These are phyloP conservation scores for Miscanthus sacchariflorus DNA, from an alignment of 202 grass and related monocot genomes.

Conservation along the genomic window DNA sequence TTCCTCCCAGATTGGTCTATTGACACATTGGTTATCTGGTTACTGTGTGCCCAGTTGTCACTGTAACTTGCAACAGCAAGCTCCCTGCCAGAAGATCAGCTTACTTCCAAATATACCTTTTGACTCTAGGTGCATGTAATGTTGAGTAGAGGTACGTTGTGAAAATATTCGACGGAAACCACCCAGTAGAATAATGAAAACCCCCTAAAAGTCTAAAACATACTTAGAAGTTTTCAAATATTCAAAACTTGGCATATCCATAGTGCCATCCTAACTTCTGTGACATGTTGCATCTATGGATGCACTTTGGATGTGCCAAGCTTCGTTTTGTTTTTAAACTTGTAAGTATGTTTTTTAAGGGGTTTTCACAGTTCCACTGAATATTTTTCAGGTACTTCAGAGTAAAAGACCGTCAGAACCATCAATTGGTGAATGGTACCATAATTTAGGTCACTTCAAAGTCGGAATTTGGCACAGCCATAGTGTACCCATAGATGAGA, in stretches of 20 bases:
- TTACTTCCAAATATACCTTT: conserved; percentile 13
- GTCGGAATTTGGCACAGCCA: not conserved
- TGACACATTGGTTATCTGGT: not conserved
- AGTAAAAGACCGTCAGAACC: not conserved
- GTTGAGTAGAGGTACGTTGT: conserved; percentile 2
- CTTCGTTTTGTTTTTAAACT: not conserved
- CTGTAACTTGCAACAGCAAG: conserved; percentile 12
- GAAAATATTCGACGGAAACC: not conserved
- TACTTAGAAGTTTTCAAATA: not conserved
- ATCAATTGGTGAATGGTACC: not conserved
- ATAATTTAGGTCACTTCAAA: not conserved
- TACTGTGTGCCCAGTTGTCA: conserved; percentile 23
- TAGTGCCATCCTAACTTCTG: conserved; percentile 1
- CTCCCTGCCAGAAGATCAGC: not conserved
- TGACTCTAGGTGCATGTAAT: not conserved
- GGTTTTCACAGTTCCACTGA: not conserved
- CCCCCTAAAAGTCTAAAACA: not conserved
- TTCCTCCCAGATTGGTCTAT: not conserved
- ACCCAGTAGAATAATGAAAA: not conserved
- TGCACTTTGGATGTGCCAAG: not conserved
- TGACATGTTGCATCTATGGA: not conserved
- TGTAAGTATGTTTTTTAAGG: not conserved
- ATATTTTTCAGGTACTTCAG: not conserved
- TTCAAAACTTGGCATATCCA: not conserved
- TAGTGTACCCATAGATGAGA: not conserved